These are phyloP conservation scores for Cladophialophora immunda DNA, from an alignment of 2,329 filamentous ascomycete species.

Conservation along the genomic window DNA sequence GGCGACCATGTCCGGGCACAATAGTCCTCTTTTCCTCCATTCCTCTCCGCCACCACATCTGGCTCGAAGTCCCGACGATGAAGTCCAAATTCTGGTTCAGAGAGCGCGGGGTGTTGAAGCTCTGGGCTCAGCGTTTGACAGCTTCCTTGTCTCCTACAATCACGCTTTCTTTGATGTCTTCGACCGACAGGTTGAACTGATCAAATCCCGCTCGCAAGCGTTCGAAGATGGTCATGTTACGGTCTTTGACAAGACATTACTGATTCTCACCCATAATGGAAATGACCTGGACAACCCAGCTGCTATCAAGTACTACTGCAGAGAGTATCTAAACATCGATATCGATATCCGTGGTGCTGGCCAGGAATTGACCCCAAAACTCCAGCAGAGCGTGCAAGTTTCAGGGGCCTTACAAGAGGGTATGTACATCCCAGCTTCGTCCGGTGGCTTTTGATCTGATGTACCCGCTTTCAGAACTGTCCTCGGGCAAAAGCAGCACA, in stretches of 20 bases:
- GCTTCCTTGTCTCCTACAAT: conserved; percentile 43
- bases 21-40: conserved; percentile 27
- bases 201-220: conserved; percentile 48
- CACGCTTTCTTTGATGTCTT: conserved; percentile 47
- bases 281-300: conserved; percentile 44
- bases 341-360: conserved; percentile 26
- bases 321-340: conserved; percentile 49
- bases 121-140: conserved; percentile 44
- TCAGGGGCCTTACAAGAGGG: conserved; percentile 23
- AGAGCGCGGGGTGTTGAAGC: conserved; percentile 42
- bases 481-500: background rate
- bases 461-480: conserved; percentile 5
- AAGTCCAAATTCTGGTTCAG: conserved; percentile 43
- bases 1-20: background rate
- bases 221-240: conserved; percentile 50
- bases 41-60: conserved; percentile 25
- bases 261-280: conserved; percentile 47
- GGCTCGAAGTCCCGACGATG: conserved; percentile 23
- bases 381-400: conserved; percentile 37
- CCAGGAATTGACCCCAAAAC: conserved; percentile 39
- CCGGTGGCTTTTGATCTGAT: conserved; percentile 1
- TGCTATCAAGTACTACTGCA: conserved; percentile 50
- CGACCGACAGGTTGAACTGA: conserved; percentile 46
- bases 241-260: conserved; percentile 51
- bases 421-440: background rate